Conservation (phyloP, 192 early-diverging fungal genomes). For the Gryganskiella cystojenkinii region DNA sequence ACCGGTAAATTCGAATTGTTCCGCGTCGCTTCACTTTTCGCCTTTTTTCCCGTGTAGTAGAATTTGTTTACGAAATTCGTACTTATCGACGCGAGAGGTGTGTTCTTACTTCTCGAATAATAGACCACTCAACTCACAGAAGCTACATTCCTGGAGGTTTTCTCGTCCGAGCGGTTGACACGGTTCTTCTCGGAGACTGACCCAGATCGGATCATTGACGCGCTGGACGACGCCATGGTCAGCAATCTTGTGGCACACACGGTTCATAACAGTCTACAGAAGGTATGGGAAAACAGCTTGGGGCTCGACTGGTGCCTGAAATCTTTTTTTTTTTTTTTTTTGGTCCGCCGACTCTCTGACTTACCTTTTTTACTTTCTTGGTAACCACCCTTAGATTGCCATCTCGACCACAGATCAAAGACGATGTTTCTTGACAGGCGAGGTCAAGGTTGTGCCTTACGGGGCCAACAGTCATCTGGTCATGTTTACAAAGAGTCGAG, state of each 20-base stretch:
- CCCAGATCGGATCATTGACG: slow-evolving; percentile 41
- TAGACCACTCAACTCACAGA: slow-evolving; percentile 46
- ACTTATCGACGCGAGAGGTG: not conserved
- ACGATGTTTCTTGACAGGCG: slow-evolving; percentile 72
- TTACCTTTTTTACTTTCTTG: not conserved
- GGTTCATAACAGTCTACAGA: slow-evolving; percentile 39
- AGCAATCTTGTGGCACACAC: slow-evolving; percentile 48
- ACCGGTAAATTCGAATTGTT: slow-evolving; percentile 11
- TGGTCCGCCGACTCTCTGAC: not conserved
- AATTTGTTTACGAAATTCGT: not conserved
- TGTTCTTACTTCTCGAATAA: not conserved
- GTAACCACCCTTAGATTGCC: slow-evolving; percentile 51
- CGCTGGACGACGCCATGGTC: slow-evolving; percentile 43
- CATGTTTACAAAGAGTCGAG: slow-evolving; percentile 70
- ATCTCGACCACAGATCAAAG: slow-evolving; percentile 75
- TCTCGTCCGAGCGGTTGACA: slow-evolving; percentile 53
- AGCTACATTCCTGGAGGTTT: slow-evolving; percentile 50
- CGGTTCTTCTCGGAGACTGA: slow-evolving; percentile 54
- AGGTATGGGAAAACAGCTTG: slow-evolving; percentile 7
- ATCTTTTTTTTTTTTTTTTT: too few relatives aligned
- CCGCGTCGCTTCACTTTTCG: not conserved
- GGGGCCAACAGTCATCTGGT: slow-evolving; percentile 57
- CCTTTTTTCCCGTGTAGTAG: not conserved
- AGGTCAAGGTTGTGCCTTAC: slow-evolving; percentile 64
- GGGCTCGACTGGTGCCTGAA: too few relatives aligned